A percentile compares a stretch with the other conserved stretches of the same genome.
Evolutionary conservation across 163 green algal genomes (phyloP).

Genomic region (Coccomyxa subellipsoidea): DNA sequence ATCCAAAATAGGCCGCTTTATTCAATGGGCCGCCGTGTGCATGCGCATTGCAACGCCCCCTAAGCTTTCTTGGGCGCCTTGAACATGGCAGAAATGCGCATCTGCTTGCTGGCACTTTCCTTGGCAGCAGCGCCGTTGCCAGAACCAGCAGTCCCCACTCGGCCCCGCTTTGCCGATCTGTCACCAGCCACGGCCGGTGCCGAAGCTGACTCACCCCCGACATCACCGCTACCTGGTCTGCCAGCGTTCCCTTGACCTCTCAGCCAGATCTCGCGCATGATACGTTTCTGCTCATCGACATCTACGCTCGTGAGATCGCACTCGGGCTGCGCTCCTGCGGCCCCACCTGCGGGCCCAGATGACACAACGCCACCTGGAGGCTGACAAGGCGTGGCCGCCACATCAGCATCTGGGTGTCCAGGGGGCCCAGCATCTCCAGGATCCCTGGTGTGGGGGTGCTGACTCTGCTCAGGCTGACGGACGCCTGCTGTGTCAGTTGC

Average conservation of each 20-base stretch:
- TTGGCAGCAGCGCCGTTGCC: neutral
- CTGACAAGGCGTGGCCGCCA: neutral
- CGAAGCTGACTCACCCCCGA: neutral
- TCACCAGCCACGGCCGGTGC: too few relatives aligned
- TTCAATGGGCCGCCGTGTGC: too few relatives aligned
- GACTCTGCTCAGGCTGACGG: neutral
- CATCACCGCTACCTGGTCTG: neutral
- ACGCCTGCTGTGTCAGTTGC: too few relatives aligned
- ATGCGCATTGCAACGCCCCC: too few relatives aligned
- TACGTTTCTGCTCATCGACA: constrained; percentile 53
- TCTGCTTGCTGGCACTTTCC: neutral
- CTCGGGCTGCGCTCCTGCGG: neutral
- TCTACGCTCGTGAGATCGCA: constrained; percentile 26
- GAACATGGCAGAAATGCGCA: constrained; percentile 3
- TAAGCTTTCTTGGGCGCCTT: neutral
- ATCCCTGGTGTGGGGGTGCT: neutral
- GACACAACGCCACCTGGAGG: neutral
- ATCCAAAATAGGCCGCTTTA: too few relatives aligned
- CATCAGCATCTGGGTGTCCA: neutral
- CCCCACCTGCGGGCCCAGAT: too few relatives aligned
- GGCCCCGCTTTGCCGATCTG: neutral
- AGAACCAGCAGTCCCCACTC: constrained; percentile 1
- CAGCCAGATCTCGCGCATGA: constrained; percentile 60
- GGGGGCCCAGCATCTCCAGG: neutral
- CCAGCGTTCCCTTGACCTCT: neutral